phyloP scores from a whole-genome alignment of 1,139 yeast species.

The Saccharomycopsis crataegensis region DNA sequence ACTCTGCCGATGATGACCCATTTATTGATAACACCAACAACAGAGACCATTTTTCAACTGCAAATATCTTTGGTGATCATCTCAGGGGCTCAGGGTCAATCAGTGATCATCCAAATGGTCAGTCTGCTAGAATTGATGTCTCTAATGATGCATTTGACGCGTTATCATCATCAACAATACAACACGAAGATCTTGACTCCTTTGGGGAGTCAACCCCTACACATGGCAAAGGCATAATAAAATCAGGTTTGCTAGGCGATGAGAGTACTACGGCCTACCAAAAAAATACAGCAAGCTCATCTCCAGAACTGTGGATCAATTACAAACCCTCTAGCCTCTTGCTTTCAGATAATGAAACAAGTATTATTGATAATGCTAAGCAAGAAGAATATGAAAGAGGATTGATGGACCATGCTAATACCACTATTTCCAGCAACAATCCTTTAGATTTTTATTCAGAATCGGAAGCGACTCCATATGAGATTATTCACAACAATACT shows the following conservation, averaged over 20 bases:
- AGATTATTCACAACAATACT: conserved; percentile 10
- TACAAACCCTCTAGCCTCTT: not conserved
- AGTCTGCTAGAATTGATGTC: too few species aligned
- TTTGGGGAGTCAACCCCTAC: too few species aligned
- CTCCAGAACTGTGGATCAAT: conserved; percentile 13
- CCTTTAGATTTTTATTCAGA: conserved; percentile 18
- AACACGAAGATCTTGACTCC: too few species aligned
- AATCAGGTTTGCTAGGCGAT: not conserved
- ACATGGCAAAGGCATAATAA: too few species aligned
- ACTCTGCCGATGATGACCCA: not conserved
- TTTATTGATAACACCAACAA: not conserved
- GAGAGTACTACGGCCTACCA: not conserved
- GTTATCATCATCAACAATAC: too few species aligned
- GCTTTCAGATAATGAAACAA: not conserved
- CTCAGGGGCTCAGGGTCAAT: not conserved
- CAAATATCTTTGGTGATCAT: not conserved
- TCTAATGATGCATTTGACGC: too few species aligned
- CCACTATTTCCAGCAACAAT: conserved; percentile 10
- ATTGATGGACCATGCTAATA: conserved; percentile 11
- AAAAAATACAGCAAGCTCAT: not conserved
- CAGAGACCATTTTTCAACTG: not conserved
- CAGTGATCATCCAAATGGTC: not conserved
- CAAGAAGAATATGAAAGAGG: conserved; percentile 16
- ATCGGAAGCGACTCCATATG: conserved; percentile 7
- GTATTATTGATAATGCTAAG: conserved; percentile 10